These are phyloP conservation scores for Helicocarpus griseus DNA, from an alignment of 2,329 filamentous ascomycete genomes.

Conservation along the genomic window DNA sequence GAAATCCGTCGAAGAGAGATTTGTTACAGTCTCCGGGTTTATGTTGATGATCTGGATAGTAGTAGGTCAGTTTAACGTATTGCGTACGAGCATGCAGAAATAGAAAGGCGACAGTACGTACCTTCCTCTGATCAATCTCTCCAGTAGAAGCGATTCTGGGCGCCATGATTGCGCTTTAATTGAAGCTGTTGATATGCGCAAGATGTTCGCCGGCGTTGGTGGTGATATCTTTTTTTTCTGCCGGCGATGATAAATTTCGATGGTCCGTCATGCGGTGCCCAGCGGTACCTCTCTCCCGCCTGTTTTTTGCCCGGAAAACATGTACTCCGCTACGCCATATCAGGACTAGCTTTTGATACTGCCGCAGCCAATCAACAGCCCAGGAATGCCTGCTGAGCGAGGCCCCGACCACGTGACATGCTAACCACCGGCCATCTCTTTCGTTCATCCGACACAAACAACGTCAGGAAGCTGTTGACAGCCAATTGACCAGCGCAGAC, in stretches of 20 bases:
- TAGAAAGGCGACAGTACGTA: slow-evolving; percentile 15
- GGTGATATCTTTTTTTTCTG: not conserved
- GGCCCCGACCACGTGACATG: not conserved
- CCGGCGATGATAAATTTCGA: not conserved
- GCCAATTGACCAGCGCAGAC: slow-evolving; percentile 3
- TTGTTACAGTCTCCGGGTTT: slow-evolving; percentile 79
- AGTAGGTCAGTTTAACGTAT: not conserved
- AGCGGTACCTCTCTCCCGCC: not conserved
- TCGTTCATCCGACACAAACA: not conserved
- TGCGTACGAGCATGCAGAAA: not conserved
- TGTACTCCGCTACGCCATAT: not conserved
- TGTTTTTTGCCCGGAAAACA: not conserved
- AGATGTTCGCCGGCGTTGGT: not conserved
- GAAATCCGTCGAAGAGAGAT: slow-evolving; percentile 84
- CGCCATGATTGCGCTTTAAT: slow-evolving; percentile 28
- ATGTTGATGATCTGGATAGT: slow-evolving; percentile 74
- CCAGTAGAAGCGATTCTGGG: slow-evolving; percentile 33
- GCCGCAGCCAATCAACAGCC: not conserved
- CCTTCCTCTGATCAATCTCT: slow-evolving; percentile 36
- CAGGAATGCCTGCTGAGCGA: not conserved
- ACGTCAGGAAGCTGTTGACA: not conserved
- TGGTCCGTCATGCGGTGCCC: not conserved
- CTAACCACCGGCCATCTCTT: not conserved
- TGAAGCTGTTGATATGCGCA: slow-evolving; percentile 8
- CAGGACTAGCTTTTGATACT: not conserved